Conservation (phyloP, 2,329 filamentous ascomycete species). For the Fusarium pseudonygamai region DNA sequence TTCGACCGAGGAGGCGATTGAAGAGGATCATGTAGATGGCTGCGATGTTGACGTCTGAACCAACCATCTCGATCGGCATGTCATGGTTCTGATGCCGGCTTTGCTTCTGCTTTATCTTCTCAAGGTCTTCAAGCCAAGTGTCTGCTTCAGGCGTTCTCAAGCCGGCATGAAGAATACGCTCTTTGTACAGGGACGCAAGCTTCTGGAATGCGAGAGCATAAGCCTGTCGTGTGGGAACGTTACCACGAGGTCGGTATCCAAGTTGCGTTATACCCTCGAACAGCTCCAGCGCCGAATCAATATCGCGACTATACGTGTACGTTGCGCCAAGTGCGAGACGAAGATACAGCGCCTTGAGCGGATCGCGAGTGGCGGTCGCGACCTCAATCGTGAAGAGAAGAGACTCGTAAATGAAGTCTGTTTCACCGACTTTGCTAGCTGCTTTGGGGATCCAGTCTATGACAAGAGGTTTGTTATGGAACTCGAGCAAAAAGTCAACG, state of each 20-base stretch:
- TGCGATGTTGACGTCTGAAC: constrained; percentile 54
- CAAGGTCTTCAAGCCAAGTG: constrained; percentile 48
- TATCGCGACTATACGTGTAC: constrained; percentile 48
- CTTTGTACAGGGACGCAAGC: constrained; percentile 51
- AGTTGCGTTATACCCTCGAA: constrained; percentile 50
- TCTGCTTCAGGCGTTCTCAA: constrained; percentile 40
- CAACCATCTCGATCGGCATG: constrained; percentile 53
- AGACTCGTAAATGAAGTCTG: constrained; percentile 43
- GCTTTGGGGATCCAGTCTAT: constrained; percentile 55
- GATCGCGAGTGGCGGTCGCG: constrained; percentile 48
- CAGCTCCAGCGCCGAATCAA: constrained; percentile 47
- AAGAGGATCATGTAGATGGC: constrained; percentile 53
- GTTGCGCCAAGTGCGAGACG: constrained; percentile 50
- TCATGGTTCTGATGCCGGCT: constrained; percentile 51
- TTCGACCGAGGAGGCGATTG: constrained; percentile 47
- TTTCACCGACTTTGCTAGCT: constrained; percentile 47
- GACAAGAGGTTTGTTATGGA: constrained; percentile 47
- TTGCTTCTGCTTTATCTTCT: constrained; percentile 50
- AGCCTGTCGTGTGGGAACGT: constrained; percentile 51
- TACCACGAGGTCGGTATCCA: constrained; percentile 53
- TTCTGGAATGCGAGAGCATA: constrained; percentile 54
- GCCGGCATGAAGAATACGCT: constrained; percentile 45
- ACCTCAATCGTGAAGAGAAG: constrained; percentile 47
- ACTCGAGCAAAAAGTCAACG: constrained; percentile 49
- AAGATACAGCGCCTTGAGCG: constrained; percentile 51